Conservation (phyloP, 441 rosid species). For the Gossypium schwendimanii region DNA sequence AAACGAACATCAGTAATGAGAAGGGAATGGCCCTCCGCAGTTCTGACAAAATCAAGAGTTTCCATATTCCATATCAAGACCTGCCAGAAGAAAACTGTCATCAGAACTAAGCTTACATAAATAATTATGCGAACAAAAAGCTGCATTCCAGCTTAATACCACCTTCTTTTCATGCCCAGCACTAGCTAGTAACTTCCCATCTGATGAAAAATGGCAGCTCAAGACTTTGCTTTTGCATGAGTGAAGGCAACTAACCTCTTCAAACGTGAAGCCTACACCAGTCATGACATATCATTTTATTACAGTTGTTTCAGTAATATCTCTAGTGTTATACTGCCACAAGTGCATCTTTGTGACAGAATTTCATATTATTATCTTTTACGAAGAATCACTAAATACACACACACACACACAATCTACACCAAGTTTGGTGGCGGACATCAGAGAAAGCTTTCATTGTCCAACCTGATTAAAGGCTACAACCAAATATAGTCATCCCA, state of each 20-base stretch:
- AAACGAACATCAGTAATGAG: conserved; percentile 43
- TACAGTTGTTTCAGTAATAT: not conserved
- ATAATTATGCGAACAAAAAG: not conserved
- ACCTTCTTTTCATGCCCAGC: conserved; percentile 46
- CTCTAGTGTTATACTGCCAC: not conserved
- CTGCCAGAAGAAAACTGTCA: conserved; percentile 23
- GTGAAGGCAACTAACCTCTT: conserved; percentile 28
- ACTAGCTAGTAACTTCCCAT: conserved; percentile 37
- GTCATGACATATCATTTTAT: conserved; percentile 1
- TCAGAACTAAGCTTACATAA: not conserved
- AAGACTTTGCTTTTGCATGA: conserved; percentile 30
- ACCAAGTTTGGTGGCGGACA: not conserved
- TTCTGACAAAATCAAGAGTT: conserved; percentile 16
- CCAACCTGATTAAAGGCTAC: not conserved
- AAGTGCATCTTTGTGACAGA: not conserved
- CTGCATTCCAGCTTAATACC: conserved; percentile 5
- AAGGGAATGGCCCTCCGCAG: conserved; percentile 25
- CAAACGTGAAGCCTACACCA: conserved; percentile 31
- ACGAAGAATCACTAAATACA: not conserved
- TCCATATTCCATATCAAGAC: conserved; percentile 35
- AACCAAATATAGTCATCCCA: not conserved
- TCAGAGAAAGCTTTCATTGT: not conserved
- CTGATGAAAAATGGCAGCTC: conserved; percentile 45
- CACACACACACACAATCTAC: not conserved
- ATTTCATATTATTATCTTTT: not conserved